A percentile compares a stretch with the other conserved stretches of the same genome.
These are phyloP conservation scores for Neospermospora avenae DNA, from an alignment of 2,329 filamentous ascomycete genomes.

Conservation along the genomic window DNA sequence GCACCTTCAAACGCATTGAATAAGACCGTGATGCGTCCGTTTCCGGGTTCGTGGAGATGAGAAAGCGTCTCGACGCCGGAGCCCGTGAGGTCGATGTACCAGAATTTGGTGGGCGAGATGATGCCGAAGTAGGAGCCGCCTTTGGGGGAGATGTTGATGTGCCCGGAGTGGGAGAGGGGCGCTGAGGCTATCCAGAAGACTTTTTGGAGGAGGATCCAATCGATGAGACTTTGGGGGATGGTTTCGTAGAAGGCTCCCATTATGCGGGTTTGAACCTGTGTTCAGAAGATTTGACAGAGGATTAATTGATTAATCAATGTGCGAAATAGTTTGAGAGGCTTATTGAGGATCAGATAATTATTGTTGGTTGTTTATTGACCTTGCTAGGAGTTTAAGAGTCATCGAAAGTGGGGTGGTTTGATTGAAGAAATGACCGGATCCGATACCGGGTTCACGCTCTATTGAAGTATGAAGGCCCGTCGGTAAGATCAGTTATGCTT, in stretches of 20 bases:
- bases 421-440: not conserved
- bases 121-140: conserved; percentile 24
- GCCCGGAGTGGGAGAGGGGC: conserved; percentile 18
- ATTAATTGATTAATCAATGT: too few species aligned
- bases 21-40: conserved; percentile 22
- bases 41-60: conserved; percentile 23
- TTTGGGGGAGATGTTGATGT: conserved; percentile 27
- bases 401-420: not conserved
- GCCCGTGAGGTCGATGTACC: conserved; percentile 25
- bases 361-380: not conserved
- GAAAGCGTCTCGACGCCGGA: conserved; percentile 23
- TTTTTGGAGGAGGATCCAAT: conserved; percentile 24
- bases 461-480: not conserved
- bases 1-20: conserved; percentile 24
- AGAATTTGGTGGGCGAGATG: conserved; percentile 17
- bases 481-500: not conserved
- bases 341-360: too few species aligned
- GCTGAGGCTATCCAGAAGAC: conserved; percentile 24
- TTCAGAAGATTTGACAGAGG: too few species aligned
- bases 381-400: not conserved
- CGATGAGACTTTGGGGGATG: conserved; percentile 17
- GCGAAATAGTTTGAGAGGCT: not conserved
- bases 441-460: conserved; percentile 1
- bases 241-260: conserved; percentile 28
- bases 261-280: too few species aligned